Base-by-base conservation (phyloP, 1,139 yeast genomes). In the Debaryomyces udenii region DNA sequence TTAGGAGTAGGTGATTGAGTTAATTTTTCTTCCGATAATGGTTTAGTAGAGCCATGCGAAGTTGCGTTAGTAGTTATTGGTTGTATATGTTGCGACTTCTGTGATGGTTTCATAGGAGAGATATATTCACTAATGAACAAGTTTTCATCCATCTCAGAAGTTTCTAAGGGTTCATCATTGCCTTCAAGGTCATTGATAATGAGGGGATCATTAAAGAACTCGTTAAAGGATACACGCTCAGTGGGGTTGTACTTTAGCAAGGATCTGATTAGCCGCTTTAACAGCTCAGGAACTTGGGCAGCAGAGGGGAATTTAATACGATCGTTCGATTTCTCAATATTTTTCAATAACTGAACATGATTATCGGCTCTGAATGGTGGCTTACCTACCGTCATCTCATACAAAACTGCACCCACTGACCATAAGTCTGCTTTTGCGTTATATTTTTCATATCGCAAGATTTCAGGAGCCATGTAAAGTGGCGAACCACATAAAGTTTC, bases 401-500 rank as follows among this genome's bases (percentile, higher is more conserved):
- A 93, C 11, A 90, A 68, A 0, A 93, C 98, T 0, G 98, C 95
- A 3, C 99, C 99, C 4, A 93, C 96, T 1, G 97, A 89, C 99
- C 99, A 93, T 48, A 93, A 68, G 61, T 93, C 99, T 0, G 97
- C 98, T 60, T 90, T 91, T 3, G 98, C 99, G 55, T 91, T 90
- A 65, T 93, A 93, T 63, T 90, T 93, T 60, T 94, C 98, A 59
- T 89, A 90, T 48, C 96, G 76, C 53, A 93, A 73, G 38, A 93
- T 94, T 63, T 93, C 99, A 0, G 99, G 99, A 0, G 99, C 99
- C 99, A 93, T 93, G 62, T 94, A 93, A 35, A 93, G 68, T 1
- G 99, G 99, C 9, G 96, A 88, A 1, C 99, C 99, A 71, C 99
- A 93, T 49, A 93, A 70, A 2, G 99, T 93, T 62, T 93, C 99